These are phyloP conservation scores for Thymus quinquecostatus DNA, from an alignment of 257 asterid species.

Conservation along the genomic window DNA sequence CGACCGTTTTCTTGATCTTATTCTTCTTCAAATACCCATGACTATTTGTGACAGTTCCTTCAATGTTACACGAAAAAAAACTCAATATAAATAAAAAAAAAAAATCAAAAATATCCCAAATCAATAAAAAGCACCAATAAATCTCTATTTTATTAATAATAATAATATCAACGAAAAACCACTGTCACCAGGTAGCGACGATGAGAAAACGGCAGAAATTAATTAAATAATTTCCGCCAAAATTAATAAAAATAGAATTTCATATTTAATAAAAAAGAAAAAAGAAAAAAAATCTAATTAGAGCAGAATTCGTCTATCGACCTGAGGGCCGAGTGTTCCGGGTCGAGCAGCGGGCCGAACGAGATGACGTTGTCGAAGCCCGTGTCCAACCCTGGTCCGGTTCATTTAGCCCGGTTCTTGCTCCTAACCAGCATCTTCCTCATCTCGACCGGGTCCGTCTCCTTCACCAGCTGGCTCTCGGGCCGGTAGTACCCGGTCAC, in stretches of 20 bases:
- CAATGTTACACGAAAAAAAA: not conserved
- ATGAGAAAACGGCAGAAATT: not conserved
- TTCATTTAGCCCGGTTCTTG: slow-evolving; percentile 32
- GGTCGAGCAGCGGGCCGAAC: slow-evolving; percentile 19
- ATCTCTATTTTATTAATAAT: not conserved
- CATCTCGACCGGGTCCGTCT: slow-evolving; percentile 58
- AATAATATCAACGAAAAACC: not conserved
- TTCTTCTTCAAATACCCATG: not conserved
- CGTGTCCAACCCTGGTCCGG: not conserved
- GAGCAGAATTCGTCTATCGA: not conserved
- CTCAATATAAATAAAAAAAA: not conserved
- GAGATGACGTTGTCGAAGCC: not conserved
- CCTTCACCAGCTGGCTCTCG: slow-evolving; percentile 41
- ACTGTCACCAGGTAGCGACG: not conserved
- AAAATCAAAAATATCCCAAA: not conserved
- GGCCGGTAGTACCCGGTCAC: slow-evolving; percentile 63
- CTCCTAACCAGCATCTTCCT: slow-evolving; percentile 46
- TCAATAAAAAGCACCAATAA: not conserved
- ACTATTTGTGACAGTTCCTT: not conserved
- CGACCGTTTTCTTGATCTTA: not conserved
- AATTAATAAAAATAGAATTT: not conserved
- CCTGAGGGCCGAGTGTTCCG: slow-evolving; percentile 1
- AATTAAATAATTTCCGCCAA: not conserved
- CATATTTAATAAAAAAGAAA: no score
- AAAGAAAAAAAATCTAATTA: not conserved